Evolutionary conservation across 768 basidiomycete genomes (phyloP).

Genomic region (Podaxis sp.): DNA sequence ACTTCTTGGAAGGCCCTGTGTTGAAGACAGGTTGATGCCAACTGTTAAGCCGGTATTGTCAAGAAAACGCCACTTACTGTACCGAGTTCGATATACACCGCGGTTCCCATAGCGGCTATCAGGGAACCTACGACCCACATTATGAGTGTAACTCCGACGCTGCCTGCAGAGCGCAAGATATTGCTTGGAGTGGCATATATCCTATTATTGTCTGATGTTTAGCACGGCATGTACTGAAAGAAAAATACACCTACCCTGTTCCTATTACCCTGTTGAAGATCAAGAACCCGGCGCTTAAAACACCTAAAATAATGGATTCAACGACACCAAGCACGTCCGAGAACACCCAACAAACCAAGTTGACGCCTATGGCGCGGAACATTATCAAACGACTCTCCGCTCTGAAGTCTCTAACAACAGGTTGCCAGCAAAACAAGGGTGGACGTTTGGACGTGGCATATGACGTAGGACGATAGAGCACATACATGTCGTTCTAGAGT

Average conservation of each 20-base stretch:
- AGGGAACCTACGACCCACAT: constrained; percentile 72
- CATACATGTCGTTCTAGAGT: constrained; percentile 16
- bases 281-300: constrained; percentile 57
- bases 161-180: constrained; percentile 65
- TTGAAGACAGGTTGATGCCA: background rate
- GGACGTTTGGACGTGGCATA: background rate
- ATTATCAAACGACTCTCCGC: constrained; percentile 43
- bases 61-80: constrained; percentile 42
- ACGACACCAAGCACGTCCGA: background rate
- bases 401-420: constrained; percentile 11
- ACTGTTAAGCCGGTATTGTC: background rate
- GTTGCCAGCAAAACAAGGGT: background rate
- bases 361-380: constrained; percentile 47
- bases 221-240: background rate
- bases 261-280: constrained; percentile 79
- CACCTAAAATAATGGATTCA: constrained; percentile 27
- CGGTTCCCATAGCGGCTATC: constrained; percentile 64
- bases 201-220: constrained; percentile 29
- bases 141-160: constrained; percentile 62
- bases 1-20: constrained; percentile 62
- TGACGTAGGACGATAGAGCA: background rate
- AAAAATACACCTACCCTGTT: constrained; percentile 47
- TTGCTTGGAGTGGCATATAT: constrained; percentile 72
- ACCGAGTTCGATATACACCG: constrained; percentile 74
- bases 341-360: constrained; percentile 40